phyloP scores from a whole-genome alignment of 306 rosid genomes.

The Crotalaria pallida region DNA sequence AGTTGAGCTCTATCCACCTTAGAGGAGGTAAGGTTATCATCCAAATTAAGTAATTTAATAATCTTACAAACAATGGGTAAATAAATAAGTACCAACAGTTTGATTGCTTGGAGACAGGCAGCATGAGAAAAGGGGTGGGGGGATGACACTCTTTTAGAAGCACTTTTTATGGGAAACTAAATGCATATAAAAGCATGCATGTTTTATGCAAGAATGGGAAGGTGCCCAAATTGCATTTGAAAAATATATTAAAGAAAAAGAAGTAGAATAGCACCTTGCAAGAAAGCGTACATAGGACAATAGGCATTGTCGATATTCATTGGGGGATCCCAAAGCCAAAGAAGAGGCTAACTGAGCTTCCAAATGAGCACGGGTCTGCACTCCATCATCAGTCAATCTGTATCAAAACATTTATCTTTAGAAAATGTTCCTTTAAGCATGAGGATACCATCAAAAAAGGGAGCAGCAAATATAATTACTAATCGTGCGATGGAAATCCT shows the following conservation, averaged over 20 bases:
- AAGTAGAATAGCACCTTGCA: constrained; percentile 56
- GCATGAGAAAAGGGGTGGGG: background rate
- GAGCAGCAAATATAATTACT: background rate
- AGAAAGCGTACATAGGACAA: constrained; percentile 83
- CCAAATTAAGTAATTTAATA: background rate
- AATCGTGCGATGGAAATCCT: background rate
- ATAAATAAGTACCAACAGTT: background rate
- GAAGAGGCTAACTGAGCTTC: constrained; percentile 91
- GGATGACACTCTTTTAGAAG: background rate
- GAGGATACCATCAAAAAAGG: background rate
- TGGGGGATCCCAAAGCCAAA: constrained; percentile 80
- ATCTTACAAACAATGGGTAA: background rate
- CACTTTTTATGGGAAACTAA: background rate
- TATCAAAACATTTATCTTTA: constrained; percentile 22
- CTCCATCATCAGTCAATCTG: constrained; percentile 93
- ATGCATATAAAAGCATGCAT: background rate
- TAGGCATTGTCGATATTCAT: constrained; percentile 85
- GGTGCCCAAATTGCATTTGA: background rate
- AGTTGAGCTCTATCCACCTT: background rate
- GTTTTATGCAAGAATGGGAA: background rate
- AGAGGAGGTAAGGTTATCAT: background rate
- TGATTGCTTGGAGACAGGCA: background rate
- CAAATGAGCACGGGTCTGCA: constrained; percentile 96
- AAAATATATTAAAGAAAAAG: background rate
- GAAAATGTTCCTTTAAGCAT: background rate